A percentile compares a stretch with the other conserved stretches of the same genome.
Evolutionary conservation across 495 filamentous ascomycete species (phyloP).

Genomic region (Xylaria palmicola): DNA sequence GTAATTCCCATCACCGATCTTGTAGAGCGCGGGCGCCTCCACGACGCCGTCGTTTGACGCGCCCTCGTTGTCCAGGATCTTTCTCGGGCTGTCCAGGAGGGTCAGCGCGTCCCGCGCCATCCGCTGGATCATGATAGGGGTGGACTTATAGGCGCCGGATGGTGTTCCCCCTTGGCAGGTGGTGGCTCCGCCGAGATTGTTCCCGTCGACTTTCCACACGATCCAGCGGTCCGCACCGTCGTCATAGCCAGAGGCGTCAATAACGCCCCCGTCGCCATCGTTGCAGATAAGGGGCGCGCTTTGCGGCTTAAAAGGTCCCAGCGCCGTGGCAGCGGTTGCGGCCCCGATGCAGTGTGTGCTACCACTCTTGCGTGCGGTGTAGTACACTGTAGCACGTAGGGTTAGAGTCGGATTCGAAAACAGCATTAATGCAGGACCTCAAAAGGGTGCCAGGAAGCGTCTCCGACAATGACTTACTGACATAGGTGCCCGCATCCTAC

Average conservation of each 20-base stretch:
- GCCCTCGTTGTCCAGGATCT: conserved; percentile 53
- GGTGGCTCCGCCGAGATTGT: conserved; percentile 40
- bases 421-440: too few species aligned
- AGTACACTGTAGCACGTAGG: conserved; percentile 43
- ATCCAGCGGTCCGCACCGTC: conserved; percentile 57
- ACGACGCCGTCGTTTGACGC: conserved; percentile 55
- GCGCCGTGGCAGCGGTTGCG: conserved; percentile 40
- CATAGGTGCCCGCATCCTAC: conserved; percentile 45
- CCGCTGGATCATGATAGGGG: conserved; percentile 58
- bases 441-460: too few species aligned
- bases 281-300: conserved; percentile 47
- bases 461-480: conserved; percentile 24
- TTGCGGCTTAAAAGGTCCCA: conserved; percentile 50
- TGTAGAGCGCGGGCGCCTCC: conserved; percentile 59
- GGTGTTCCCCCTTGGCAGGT: conserved; percentile 28
- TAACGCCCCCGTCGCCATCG: conserved; percentile 49
- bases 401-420: not conserved
- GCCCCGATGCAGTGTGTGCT: conserved; percentile 53
- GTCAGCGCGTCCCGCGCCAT: conserved; percentile 51
- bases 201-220: conserved; percentile 61
- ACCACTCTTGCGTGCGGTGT: conserved; percentile 43
- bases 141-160: conserved; percentile 32
- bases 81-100: conserved; percentile 44
- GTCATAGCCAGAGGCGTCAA: conserved; percentile 54
- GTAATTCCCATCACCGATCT: conserved; percentile 48